phyloP scores from a whole-genome alignment of 2,329 filamentous ascomycete species.

The Metarhizium album region DNA sequence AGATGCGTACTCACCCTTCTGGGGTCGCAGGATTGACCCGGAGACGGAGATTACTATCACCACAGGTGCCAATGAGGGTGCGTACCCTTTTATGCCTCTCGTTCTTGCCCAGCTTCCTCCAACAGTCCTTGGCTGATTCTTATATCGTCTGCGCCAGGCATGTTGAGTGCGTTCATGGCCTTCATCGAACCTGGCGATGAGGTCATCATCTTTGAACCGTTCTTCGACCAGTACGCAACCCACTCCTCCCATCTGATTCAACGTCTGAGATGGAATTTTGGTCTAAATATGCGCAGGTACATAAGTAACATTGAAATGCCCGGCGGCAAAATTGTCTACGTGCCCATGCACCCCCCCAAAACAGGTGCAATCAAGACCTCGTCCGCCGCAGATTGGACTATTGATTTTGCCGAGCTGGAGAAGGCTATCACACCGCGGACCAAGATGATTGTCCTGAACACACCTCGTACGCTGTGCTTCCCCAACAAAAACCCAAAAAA shows the following conservation, averaged over 20 bases:
- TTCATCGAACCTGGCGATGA: constrained; percentile 93
- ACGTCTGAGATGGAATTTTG: neutral
- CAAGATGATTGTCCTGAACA: constrained; percentile 92
- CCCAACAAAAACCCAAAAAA: neutral
- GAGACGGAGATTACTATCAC: constrained; percentile 93
- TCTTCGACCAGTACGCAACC: constrained; percentile 73
- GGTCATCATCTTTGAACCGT: constrained; percentile 96
- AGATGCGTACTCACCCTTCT: constrained; percentile 82
- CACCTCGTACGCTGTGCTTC: constrained; percentile 37
- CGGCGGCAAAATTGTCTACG: constrained; percentile 87
- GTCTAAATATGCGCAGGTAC: constrained; percentile 29
- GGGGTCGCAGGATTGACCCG: constrained; percentile 70
- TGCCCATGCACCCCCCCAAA: constrained; percentile 81
- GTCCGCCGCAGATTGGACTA: constrained; percentile 76
- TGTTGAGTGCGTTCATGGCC: constrained; percentile 96
- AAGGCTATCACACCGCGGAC: constrained; percentile 73
- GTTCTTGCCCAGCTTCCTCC: neutral
- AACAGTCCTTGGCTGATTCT: neutral
- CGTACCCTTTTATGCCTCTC: neutral
- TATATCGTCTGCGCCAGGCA: constrained; percentile 31
- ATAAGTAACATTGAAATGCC: constrained; percentile 99
- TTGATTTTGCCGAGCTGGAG: constrained; percentile 77
- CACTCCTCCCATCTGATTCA: too few relatives aligned
- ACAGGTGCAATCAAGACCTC: constrained; percentile 71
- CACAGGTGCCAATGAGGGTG: constrained; percentile 72